A percentile compares a stretch with the other conserved stretches of the same genome.
phyloP scores from a whole-genome alignment of 2,329 filamentous ascomycete genomes.

The Clathrospora elynae region DNA sequence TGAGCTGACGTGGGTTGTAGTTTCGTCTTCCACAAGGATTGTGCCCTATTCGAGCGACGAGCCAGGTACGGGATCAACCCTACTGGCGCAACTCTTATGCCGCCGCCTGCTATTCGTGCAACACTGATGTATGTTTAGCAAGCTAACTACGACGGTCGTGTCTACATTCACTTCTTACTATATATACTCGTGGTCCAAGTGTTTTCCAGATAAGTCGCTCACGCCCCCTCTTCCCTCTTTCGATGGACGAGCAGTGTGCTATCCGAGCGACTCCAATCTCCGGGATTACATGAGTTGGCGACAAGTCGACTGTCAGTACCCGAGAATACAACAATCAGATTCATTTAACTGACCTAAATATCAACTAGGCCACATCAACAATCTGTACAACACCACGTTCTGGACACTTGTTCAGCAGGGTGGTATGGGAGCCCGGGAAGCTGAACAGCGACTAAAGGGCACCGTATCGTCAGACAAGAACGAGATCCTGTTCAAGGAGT shows the following conservation, averaged over 20 bases:
- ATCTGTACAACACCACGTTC: conserved; percentile 96
- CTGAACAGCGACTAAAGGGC: conserved; percentile 80
- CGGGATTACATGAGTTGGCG: conserved; percentile 97
- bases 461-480: conserved; percentile 89
- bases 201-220: conserved; percentile 74
- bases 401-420: conserved; percentile 85
- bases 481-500: conserved; percentile 87
- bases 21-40: conserved; percentile 86
- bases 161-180: conserved; percentile 95
- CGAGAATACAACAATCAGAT: background rate
- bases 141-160: conserved; percentile 86
- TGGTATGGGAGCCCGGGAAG: conserved; percentile 74
- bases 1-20: conserved; percentile 57
- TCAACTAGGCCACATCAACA: conserved; percentile 85
- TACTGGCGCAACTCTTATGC: conserved; percentile 12
- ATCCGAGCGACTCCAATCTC: conserved; percentile 80
- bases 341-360: no score
- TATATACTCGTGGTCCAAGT: conserved; percentile 75
- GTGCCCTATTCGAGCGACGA: conserved; percentile 82
- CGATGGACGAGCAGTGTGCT: conserved; percentile 88
- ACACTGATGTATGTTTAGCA: conserved; percentile 59
- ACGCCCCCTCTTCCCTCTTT: conserved; percentile 82
- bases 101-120: background rate
- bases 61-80: conserved; percentile 61
- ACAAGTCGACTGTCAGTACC: conserved; percentile 83